Evolutionary conservation across 2,329 filamentous ascomycete genomes (phyloP).

Genomic region (Cladosporium sp.): DNA sequence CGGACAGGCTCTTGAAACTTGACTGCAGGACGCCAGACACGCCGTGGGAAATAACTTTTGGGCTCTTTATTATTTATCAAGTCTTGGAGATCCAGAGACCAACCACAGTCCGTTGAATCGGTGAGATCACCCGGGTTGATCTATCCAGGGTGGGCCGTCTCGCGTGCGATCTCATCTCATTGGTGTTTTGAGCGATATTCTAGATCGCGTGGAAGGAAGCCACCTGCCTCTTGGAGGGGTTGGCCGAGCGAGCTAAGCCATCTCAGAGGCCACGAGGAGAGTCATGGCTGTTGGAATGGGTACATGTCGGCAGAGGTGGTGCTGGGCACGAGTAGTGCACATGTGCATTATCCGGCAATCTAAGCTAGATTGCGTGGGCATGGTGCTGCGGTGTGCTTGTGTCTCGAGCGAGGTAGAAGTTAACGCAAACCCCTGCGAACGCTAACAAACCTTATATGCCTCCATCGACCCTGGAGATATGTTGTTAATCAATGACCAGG

Average conservation of each 20-base stretch:
- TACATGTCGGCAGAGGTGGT: not conserved
- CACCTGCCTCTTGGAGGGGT: conserved; percentile 3
- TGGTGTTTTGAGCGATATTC: not conserved
- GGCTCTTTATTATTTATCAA: not conserved
- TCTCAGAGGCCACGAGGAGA: not conserved
- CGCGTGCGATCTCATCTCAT: not conserved
- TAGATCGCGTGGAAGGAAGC: not conserved
- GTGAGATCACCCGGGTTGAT: not conserved
- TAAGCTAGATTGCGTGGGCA: not conserved
- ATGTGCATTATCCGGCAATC: not conserved
- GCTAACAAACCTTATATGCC: not conserved
- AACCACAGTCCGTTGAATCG: not conserved
- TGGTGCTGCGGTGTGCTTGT: not conserved
- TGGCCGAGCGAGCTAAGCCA: not conserved
- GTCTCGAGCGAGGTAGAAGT: not conserved
- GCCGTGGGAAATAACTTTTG: not conserved
- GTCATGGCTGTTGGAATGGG: not conserved
- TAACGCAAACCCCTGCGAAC: not conserved
- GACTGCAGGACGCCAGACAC: not conserved
- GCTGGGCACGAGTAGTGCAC: not conserved
- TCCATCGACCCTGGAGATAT: not conserved
- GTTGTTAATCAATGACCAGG: not conserved
- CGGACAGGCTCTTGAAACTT: not conserved
- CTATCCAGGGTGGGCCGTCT: not conserved
- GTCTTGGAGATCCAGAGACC: not conserved